Conservation (phyloP, 2,329 filamentous ascomycete genomes). For the Diaporthe sp. region DNA sequence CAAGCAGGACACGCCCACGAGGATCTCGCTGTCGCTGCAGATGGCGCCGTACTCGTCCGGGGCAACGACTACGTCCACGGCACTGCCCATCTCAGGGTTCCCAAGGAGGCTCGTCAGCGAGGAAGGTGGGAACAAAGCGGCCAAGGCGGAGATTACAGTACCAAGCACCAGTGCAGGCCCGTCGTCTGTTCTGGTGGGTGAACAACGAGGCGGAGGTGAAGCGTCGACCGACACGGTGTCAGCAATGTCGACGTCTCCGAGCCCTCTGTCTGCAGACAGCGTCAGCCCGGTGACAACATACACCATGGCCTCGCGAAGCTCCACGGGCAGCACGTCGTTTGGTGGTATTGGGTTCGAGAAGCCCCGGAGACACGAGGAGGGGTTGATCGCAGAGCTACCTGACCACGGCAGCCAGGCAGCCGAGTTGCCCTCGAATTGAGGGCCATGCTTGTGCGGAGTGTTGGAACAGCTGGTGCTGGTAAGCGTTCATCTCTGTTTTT, state of each 20-base stretch:
- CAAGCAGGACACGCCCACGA: not conserved
- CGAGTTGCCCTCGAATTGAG: not conserved
- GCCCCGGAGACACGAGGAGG: not conserved
- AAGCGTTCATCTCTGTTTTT: not conserved
- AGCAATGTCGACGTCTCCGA: not conserved
- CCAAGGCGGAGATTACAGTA: not conserved
- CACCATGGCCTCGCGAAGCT: constrained; percentile 5
- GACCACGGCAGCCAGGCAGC: constrained; percentile 25
- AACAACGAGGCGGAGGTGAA: not conserved
- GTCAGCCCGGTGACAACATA: constrained; percentile 20
- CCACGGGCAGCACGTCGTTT: constrained; percentile 3
- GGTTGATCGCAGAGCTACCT: constrained; percentile 7
- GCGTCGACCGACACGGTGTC: not conserved
- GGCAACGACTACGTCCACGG: not conserved
- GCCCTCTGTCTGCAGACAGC: not conserved
- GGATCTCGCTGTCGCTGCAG: constrained; percentile 1
- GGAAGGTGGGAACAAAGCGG: not conserved
- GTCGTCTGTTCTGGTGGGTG: constrained; percentile 1
- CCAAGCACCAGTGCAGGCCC: not conserved
- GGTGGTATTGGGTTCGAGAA: not conserved
- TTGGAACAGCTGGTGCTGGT: too few species aligned
- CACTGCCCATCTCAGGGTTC: constrained; percentile 1
- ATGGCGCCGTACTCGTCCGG: not conserved
- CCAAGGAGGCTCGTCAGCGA: not conserved
- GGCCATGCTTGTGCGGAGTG: too few species aligned